Evolutionary conservation across 1,284 basidiomycete genomes (phyloP).

Genomic region (Peniophora sp.): DNA sequence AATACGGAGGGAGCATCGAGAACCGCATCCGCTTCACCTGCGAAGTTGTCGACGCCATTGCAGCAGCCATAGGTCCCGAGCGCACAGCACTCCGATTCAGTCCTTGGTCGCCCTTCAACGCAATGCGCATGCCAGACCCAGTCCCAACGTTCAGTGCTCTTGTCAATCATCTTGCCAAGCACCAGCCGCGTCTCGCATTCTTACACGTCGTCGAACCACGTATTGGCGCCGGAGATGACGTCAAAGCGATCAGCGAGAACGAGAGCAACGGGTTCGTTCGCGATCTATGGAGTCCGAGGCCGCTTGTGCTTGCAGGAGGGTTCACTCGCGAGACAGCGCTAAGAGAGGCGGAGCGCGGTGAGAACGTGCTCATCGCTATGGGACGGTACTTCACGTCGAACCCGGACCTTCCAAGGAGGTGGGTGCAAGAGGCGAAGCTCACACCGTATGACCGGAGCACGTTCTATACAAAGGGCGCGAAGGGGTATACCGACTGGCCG

Average conservation of each 20-base stretch:
- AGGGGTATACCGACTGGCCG: not conserved
- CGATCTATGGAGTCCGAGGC: constrained; percentile 14
- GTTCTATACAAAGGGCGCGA: not conserved
- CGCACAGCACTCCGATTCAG: constrained; percentile 43
- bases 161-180: constrained; percentile 22
- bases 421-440: not conserved
- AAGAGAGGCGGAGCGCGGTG: constrained; percentile 13
- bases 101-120: constrained; percentile 39
- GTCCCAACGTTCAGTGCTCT: constrained; percentile 33
- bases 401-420: not conserved
- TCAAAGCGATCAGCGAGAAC: not conserved
- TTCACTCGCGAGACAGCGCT: constrained; percentile 14
- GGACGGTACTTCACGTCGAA: constrained; percentile 39
- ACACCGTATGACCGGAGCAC: not conserved
- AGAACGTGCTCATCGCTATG: constrained; percentile 29
- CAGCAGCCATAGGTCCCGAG: constrained; percentile 26
- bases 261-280: constrained; percentile 20
- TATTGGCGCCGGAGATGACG: constrained; percentile 10
- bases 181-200: constrained; percentile 42
- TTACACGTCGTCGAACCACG: constrained; percentile 37
- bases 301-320: constrained; percentile 29
- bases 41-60: constrained; percentile 34
- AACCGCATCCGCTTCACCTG: constrained; percentile 39
- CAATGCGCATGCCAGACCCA: constrained; percentile 38
- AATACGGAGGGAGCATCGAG: constrained; percentile 23